These are phyloP conservation scores for Picea abies DNA, from an alignment of 83 land plant species.

Conservation along the genomic window DNA sequence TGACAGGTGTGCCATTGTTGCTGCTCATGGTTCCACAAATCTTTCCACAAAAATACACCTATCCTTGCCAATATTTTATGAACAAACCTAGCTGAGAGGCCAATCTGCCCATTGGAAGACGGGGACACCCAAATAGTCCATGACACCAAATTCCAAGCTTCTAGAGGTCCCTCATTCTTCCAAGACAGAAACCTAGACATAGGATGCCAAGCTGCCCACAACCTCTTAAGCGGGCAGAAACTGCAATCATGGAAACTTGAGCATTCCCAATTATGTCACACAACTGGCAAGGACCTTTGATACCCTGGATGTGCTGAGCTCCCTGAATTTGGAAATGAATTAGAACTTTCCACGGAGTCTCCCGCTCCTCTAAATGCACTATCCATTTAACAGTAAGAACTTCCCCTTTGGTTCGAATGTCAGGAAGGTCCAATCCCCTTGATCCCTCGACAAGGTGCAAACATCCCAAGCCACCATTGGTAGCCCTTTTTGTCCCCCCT, in stretches of 20 bases:
- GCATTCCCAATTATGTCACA: too few species aligned
- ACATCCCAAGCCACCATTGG: background rate
- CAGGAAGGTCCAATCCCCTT: background rate
- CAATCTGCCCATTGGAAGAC: background rate
- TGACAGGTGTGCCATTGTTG: background rate
- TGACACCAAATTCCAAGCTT: background rate
- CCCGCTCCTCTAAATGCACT: background rate
- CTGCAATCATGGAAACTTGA: background rate
- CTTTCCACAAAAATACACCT: background rate
- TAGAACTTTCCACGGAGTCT: background rate
- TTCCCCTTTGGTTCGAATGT: background rate
- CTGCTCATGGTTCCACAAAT: background rate
- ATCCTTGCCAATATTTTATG: background rate
- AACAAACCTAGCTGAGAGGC: background rate
- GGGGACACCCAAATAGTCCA: background rate
- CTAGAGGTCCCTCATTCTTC: background rate
- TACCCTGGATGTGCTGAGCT: background rate
- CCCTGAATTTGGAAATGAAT: background rate
- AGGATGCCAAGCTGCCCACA: background rate
- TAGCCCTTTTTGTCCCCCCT: too few species aligned
- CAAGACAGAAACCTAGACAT: background rate
- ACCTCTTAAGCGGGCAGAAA: background rate
- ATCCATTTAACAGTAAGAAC: background rate
- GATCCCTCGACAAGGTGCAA: background rate
- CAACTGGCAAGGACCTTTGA: too few species aligned